Conservation (phyloP, 208 protist genomes). For the Trypanosoma platydactyli region DNA sequence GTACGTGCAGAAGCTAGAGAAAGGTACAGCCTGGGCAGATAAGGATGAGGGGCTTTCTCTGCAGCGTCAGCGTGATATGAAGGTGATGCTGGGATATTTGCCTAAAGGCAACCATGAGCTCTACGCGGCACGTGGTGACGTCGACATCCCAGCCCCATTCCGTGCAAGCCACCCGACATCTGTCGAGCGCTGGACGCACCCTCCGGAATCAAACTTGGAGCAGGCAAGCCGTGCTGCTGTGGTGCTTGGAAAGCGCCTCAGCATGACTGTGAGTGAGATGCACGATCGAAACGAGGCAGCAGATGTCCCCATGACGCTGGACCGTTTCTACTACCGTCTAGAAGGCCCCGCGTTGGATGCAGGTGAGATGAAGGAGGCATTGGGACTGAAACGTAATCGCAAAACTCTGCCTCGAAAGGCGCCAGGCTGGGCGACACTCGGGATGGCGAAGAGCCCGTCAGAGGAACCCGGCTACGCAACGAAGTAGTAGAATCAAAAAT, state of each 20-base stretch:
- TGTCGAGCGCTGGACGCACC: constrained; percentile 66
- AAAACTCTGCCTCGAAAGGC: constrained; percentile 46
- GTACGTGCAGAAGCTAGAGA: constrained; percentile 67
- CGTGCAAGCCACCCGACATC: constrained; percentile 81
- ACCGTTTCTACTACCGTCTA: constrained; percentile 83
- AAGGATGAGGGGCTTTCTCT: constrained; percentile 86
- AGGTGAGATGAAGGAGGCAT: constrained; percentile 84
- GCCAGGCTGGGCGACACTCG: constrained; percentile 75
- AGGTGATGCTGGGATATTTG: constrained; percentile 86
- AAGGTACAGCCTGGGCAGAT: constrained; percentile 85
- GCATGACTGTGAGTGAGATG: constrained; percentile 87
- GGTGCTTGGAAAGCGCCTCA: constrained; percentile 74
- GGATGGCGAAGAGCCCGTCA: constrained; percentile 31
- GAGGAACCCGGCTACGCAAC: constrained; percentile 30
- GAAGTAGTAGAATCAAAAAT: constrained; percentile 28
- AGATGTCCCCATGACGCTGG: constrained; percentile 76
- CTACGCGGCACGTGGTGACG: constrained; percentile 84
- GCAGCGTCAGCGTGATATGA: constrained; percentile 81
- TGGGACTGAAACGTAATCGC: constrained; percentile 87
- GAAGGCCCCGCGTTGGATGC: constrained; percentile 80
- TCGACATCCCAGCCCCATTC: constrained; percentile 79
- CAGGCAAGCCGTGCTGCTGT: constrained; percentile 78
- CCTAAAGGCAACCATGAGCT: constrained; percentile 87
- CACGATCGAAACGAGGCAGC: constrained; percentile 80
- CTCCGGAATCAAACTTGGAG: constrained; percentile 80